Base-by-base conservation (phyloP, 768 basidiomycete genomes). In the Suillus alpinus region DNA sequence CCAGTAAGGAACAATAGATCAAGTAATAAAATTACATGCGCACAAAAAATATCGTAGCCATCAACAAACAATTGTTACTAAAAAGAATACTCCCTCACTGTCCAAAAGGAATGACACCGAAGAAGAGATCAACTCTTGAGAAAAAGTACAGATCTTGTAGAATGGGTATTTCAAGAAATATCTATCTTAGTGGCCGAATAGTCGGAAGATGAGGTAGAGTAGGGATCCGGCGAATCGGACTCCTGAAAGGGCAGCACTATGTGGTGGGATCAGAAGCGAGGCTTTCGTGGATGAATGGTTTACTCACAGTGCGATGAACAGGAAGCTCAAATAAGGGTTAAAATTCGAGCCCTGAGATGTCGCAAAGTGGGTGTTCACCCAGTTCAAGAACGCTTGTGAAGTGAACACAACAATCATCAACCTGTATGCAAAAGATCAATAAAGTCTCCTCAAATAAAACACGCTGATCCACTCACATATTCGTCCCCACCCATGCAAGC, bases 261-360 rank as follows among this genome's bases (percentile, higher is more conserved):
- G 67, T 29, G 41, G 8, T 43, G 13, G 18, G 10, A 32, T 55
- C 43, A 56, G 59, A 47, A 65, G 57, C 46, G 23, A 23, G 29
- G 10, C 29, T 18, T 6, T 36, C 29, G 4, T 44, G 36, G 18
- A 9, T 16, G 47, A n/a, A 49, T 4, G 50, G 36, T 23, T 23
- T 16, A 70, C 81, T 69, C 63, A 81, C 81, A 86, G 79, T 10
- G 81, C 78, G 64, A 76, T 86, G 81, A 95, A 95, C 58, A 95
- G 81, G 78, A 92, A 89, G 32, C 83, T 85, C 53, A 92, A 81
- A 74, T 95, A 95, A n/a, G 94, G 92, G 69, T 95, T 95, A 78
- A 95, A 94, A 26, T 80, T 80, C 14, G 83, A 77, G 59, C 81
- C 78, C 4, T 77, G 76, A 0, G 75, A 72, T n/a, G 69, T 73